Conservation (phyloP, 495 filamentous ascomycete species). For the Penicillium parvum region DNA sequence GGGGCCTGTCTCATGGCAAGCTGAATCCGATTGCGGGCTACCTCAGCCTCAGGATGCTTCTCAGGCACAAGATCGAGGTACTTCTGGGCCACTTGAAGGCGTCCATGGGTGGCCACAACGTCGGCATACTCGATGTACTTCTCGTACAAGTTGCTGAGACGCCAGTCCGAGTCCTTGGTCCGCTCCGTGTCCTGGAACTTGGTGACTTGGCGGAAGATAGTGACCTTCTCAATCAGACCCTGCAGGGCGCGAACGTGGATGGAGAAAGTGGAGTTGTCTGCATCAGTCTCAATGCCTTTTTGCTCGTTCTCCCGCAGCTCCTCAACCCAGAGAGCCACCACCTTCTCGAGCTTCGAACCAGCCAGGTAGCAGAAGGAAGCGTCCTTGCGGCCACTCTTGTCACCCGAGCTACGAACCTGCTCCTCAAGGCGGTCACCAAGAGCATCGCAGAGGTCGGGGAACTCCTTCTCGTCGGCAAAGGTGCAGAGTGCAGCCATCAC, state of each 20-base stretch:
- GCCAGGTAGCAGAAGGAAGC: slow-evolving; percentile 94
- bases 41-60: slow-evolving; percentile 82
- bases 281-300: slow-evolving; percentile 59
- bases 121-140: slow-evolving; percentile 98
- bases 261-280: slow-evolving; percentile 77
- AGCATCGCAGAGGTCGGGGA: slow-evolving; percentile 93
- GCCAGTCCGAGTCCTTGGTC: slow-evolving; percentile 70
- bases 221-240: slow-evolving; percentile 96
- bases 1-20: slow-evolving; percentile 72
- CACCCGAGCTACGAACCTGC: slow-evolving; percentile 43
- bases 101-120: slow-evolving; percentile 85
- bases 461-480: slow-evolving; percentile 84
- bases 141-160: slow-evolving; percentile 80
- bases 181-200: slow-evolving; percentile 82
- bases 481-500: slow-evolving; percentile 94
- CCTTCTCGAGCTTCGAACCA: slow-evolving; percentile 95
- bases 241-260: slow-evolving; percentile 87
- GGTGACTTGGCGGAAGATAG: slow-evolving; percentile 89
- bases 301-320: slow-evolving; percentile 81
- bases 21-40: slow-evolving; percentile 80
- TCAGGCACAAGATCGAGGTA: slow-evolving; percentile 86
- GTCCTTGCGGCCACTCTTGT: slow-evolving; percentile 66
- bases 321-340: slow-evolving; percentile 86
- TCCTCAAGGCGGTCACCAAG: slow-evolving; percentile 90
- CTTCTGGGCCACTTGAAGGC: slow-evolving; percentile 78